Percentiles rank a stretch among this genome's conserved stretches.
Conservation (phyloP, 306 rosid genomes). For the Ziziphus jujuba region DNA sequence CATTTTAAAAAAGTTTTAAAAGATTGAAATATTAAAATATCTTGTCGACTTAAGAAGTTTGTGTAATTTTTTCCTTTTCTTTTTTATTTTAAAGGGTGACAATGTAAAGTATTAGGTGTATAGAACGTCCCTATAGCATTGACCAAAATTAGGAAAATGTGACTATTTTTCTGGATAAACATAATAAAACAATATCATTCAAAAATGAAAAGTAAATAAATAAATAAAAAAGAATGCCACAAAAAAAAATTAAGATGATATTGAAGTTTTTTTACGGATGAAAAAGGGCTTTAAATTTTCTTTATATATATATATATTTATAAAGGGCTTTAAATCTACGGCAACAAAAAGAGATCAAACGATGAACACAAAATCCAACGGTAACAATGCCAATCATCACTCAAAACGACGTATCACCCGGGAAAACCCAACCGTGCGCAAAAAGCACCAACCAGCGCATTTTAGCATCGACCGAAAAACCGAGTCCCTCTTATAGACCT, state of each 20-base stretch:
- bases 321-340: background rate
- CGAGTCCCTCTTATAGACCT: background rate
- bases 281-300: background rate
- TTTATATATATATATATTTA: too few relatives aligned
- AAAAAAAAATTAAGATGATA: background rate
- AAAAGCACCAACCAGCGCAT: background rate
- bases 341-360: slow-evolving; percentile 9
- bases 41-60: too few relatives aligned
- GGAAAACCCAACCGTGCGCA: slow-evolving; percentile 7
- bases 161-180: background rate
- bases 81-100: too few relatives aligned
- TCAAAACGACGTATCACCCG: slow-evolving; percentile 16
- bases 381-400: background rate
- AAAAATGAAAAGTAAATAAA: too few relatives aligned
- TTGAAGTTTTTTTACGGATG: background rate
- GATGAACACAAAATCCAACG: background rate
- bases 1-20: too few relatives aligned
- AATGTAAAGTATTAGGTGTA: too few relatives aligned
- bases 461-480: background rate
- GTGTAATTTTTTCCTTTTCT: too few relatives aligned
- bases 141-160: background rate
- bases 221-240: too few relatives aligned
- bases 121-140: too few relatives aligned
- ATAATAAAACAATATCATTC: background rate
- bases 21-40: too few relatives aligned